These are phyloP conservation scores for Fusarium pseudograminearum DNA, from an alignment of 2,329 filamentous ascomycete species.

Conservation along the genomic window DNA sequence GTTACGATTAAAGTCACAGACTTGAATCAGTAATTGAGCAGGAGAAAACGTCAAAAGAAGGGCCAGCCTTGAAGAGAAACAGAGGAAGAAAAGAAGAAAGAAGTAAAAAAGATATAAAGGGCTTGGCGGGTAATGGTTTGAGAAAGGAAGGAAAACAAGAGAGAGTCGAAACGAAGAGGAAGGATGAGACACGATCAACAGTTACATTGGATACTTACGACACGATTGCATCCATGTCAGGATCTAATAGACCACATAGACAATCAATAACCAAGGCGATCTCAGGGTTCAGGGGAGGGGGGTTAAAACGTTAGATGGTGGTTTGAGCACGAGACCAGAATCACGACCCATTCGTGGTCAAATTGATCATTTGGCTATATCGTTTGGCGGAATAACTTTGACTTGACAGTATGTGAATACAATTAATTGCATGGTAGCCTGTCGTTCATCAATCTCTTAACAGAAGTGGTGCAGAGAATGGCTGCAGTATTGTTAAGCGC, in stretches of 20 bases:
- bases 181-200: slow-evolving; percentile 39
- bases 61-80: slow-evolving; percentile 44
- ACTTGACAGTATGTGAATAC: not conserved
- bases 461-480: slow-evolving; percentile 18
- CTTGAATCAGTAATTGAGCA: slow-evolving; percentile 38
- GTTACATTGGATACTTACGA: slow-evolving; percentile 30
- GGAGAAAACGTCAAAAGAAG: slow-evolving; percentile 32
- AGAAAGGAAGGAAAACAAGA: slow-evolving; percentile 33
- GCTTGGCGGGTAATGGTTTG: slow-evolving; percentile 32
- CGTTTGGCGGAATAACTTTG: slow-evolving; percentile 6
- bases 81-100: slow-evolving; percentile 33
- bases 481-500: slow-evolving; percentile 29
- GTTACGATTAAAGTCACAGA: slow-evolving; percentile 41
- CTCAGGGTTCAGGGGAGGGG: slow-evolving; percentile 32
- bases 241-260: slow-evolving; percentile 12
- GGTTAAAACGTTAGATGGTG: slow-evolving; percentile 7
- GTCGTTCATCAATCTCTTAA: slow-evolving; percentile 24
- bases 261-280: slow-evolving; percentile 18
- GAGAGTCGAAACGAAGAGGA: slow-evolving; percentile 18
- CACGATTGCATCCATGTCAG: slow-evolving; percentile 29
- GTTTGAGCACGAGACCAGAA: slow-evolving; percentile 25
- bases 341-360: slow-evolving; percentile 18
- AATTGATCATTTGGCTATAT: slow-evolving; percentile 1
- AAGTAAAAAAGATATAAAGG: slow-evolving; percentile 16
- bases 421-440: slow-evolving; percentile 5